A percentile compares a stretch with the other conserved stretches of the same genome.
phyloP scores from a whole-genome alignment of 2,329 filamentous ascomycete species.

The Microdochium nivale region DNA sequence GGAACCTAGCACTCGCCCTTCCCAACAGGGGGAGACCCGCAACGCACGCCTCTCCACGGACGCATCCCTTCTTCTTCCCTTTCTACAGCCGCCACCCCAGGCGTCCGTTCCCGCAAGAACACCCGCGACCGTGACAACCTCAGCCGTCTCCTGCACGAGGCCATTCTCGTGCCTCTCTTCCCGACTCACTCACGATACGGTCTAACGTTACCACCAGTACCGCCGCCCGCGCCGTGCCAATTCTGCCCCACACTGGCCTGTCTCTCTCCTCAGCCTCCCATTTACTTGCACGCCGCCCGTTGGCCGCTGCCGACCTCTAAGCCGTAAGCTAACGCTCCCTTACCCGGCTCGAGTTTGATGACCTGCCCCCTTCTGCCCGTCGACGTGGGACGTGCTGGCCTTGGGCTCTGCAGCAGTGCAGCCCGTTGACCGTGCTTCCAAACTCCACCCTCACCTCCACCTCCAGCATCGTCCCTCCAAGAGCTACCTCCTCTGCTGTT shows the following conservation, averaged over 20 bases:
- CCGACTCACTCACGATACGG: not conserved
- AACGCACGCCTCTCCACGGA: not conserved
- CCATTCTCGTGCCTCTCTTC: not conserved
- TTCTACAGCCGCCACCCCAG: not conserved
- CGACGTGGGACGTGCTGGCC: not conserved
- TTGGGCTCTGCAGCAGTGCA: not conserved
- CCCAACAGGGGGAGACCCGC: not conserved
- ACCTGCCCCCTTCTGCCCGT: not conserved
- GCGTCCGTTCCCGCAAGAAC: not conserved
- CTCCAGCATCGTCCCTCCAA: not conserved
- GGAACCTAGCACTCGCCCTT: not conserved
- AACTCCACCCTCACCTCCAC: not conserved
- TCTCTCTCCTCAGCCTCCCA: not conserved
- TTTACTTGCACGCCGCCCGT: not conserved
- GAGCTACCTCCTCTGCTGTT: not conserved
- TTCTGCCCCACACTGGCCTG: not conserved
- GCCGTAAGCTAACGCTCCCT: not conserved
- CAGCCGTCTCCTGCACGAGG: not conserved
- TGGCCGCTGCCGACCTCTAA: not conserved
- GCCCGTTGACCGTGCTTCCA: not conserved
- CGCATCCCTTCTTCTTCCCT: not conserved
- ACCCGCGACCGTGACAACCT: conserved; percentile 1
- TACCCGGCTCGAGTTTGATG: not conserved
- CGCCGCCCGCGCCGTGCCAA: not conserved
- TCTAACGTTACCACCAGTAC: too few relatives aligned